These are phyloP conservation scores for Toxicodendron radicans DNA, from an alignment of 345 rosid genomes.

Conservation along the genomic window DNA sequence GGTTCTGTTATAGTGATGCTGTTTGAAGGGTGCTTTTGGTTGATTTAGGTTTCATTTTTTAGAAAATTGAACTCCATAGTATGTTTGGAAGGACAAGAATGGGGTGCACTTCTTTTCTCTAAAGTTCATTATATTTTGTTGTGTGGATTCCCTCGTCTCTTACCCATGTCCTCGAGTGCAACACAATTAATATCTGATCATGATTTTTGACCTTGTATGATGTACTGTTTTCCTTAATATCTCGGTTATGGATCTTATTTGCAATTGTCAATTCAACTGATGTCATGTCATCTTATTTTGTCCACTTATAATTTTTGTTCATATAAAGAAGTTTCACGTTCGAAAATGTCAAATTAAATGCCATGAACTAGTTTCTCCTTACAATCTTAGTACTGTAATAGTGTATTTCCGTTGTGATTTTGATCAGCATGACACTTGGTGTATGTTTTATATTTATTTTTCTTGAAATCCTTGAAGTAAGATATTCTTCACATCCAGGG, in stretches of 20 bases:
- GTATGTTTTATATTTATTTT: background rate
- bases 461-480: constrained; percentile 20
- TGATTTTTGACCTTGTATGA: background rate
- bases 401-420: background rate
- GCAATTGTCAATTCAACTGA: constrained; percentile 2
- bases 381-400: background rate
- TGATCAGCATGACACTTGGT: background rate
- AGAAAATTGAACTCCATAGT: background rate
- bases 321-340: background rate
- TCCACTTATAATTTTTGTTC: background rate
- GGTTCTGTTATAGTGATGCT: background rate
- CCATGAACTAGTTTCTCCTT: constrained; percentile 1
- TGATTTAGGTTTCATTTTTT: background rate
- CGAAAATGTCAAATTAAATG: background rate
- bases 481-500: constrained; percentile 49
- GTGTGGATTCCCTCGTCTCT: background rate
- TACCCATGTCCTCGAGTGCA: background rate
- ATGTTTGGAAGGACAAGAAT: background rate
- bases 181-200: background rate
- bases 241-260: background rate
- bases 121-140: background rate
- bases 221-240: background rate
- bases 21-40: background rate
- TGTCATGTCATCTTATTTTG: background rate
- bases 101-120: background rate